These are phyloP conservation scores for Fraxinus xanthoxyloides DNA, from an alignment of 305 asterid genomes.

Conservation along the genomic window DNA sequence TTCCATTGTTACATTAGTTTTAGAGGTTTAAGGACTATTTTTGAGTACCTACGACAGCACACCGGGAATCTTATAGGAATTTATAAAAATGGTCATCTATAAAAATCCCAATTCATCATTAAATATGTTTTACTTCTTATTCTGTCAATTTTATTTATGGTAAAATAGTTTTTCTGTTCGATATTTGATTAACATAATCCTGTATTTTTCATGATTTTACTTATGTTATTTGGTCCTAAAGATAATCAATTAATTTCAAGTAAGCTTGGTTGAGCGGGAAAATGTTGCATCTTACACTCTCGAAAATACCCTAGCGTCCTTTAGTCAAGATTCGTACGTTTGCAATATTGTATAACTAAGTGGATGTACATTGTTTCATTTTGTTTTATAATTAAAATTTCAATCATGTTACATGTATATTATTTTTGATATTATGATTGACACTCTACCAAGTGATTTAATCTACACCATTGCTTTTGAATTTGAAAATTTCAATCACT, in stretches of 20 bases:
- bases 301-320: neutral
- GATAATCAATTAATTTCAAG: neutral
- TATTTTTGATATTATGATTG: too few species aligned
- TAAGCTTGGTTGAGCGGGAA: neutral
- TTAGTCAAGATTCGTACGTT: neutral
- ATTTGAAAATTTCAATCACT: too few species aligned
- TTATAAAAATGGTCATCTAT: neutral
- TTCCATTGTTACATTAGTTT: too few species aligned
- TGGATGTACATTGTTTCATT: neutral
- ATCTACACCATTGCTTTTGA: too few species aligned
- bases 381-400: too few species aligned
- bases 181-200: neutral
- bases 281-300: neutral
- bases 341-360: constrained; percentile 15
- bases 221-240: neutral
- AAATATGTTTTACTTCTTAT: neutral
- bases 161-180: neutral
- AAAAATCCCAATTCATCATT: neutral
- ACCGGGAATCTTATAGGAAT: neutral
- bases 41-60: too few species aligned
- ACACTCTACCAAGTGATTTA: too few species aligned
- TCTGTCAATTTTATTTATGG: neutral
- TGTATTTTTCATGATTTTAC: neutral
- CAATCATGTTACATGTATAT: too few species aligned
- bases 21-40: too few species aligned